A percentile compares a stretch with the other conserved stretches of the same genome.
These are phyloP conservation scores for Quercus tomentella DNA, from an alignment of 331 rosid species.

Conservation along the genomic window DNA sequence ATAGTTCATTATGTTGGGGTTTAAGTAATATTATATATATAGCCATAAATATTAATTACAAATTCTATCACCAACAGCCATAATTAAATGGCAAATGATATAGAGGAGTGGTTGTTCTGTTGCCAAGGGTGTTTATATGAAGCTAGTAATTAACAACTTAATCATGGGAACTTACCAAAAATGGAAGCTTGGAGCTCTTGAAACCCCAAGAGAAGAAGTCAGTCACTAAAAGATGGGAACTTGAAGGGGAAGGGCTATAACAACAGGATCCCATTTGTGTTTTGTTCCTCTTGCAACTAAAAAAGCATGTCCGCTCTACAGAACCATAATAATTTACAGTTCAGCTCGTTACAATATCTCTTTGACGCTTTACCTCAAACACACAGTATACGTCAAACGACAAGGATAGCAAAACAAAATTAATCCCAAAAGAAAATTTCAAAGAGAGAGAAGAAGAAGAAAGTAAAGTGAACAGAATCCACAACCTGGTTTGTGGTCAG, in stretches of 20 bases:
- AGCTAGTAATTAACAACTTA: background rate
- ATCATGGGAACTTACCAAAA: slow-evolving; percentile 33
- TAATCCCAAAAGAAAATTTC: too few relatives aligned
- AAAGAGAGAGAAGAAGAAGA: too few relatives aligned
- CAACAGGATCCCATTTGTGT: slow-evolving; percentile 49
- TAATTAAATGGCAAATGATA: background rate
- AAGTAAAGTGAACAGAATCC: too few relatives aligned
- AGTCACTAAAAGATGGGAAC: slow-evolving; percentile 31
- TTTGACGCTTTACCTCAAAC: too few relatives aligned
- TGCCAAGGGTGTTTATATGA: background rate
- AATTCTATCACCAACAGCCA: background rate
- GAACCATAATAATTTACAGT: background rate
- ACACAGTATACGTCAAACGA: too few relatives aligned
- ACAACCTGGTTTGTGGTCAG: too few relatives aligned
- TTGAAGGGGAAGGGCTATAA: slow-evolving; percentile 32
- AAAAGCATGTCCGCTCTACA: slow-evolving; percentile 9
- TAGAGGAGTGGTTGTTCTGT: background rate
- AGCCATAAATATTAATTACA: background rate
- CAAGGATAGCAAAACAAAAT: too few relatives aligned
- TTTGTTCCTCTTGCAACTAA: slow-evolving; percentile 22
- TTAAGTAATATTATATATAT: background rate
- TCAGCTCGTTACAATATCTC: background rate
- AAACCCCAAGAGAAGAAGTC: slow-evolving; percentile 28
- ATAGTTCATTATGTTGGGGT: background rate
- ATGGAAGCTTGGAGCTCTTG: slow-evolving; percentile 39